phyloP scores from a whole-genome alignment of 495 filamentous ascomycete genomes.

The Daldinia vernicosa region DNA sequence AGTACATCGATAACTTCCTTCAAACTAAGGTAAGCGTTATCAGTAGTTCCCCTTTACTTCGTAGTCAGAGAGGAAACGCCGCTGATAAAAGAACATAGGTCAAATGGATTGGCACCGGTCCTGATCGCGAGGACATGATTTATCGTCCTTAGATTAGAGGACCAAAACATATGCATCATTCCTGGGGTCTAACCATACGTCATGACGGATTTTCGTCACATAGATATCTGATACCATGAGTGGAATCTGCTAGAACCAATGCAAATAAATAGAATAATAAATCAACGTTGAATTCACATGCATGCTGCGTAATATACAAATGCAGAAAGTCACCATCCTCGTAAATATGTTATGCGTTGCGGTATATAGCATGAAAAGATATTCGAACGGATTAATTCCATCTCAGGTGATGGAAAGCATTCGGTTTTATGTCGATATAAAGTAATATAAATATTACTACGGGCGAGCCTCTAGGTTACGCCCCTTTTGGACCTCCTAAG shows the following conservation, averaged over 20 bases:
- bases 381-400: too few relatives aligned
- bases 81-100: background rate
- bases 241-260: background rate
- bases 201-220: background rate
- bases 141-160: background rate
- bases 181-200: background rate
- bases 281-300: background rate
- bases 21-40: background rate
- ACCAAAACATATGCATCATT: background rate
- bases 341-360: too few relatives aligned
- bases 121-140: conserved; percentile 1
- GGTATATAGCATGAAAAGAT: too few relatives aligned
- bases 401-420: too few relatives aligned
- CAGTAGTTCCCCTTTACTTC: background rate
- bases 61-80: background rate
- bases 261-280: background rate
- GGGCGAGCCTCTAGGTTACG: too few relatives aligned
- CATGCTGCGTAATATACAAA: background rate
- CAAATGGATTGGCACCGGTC: conserved; percentile 6
- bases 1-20: conserved; percentile 4
- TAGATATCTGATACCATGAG: background rate
- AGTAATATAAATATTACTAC: too few relatives aligned
- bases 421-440: too few relatives aligned
- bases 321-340: too few relatives aligned
- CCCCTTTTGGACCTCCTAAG: too few relatives aligned